These are phyloP conservation scores for Xylaria sp. DNA, from an alignment of 2,329 filamentous ascomycete species.

Conservation along the genomic window DNA sequence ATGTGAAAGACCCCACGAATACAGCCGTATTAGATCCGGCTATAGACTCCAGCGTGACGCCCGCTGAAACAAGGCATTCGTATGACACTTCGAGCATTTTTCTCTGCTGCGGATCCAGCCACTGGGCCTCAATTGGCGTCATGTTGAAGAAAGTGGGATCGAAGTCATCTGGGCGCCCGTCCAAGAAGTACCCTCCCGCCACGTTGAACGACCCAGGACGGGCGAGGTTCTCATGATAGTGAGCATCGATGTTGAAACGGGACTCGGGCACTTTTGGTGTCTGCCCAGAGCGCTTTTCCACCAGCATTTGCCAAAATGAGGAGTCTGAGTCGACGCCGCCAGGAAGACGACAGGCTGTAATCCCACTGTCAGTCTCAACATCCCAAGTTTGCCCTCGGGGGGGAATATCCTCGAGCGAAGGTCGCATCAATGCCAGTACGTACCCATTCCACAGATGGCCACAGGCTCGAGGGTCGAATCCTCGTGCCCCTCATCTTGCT, in stretches of 20 bases:
- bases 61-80: slow-evolving; percentile 55
- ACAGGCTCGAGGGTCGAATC: slow-evolving; percentile 37
- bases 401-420: neutral
- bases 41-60: slow-evolving; percentile 48
- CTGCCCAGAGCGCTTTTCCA: slow-evolving; percentile 36
- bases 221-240: slow-evolving; percentile 37
- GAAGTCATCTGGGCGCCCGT: slow-evolving; percentile 38
- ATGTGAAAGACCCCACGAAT: slow-evolving; percentile 43
- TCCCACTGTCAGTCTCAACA: slow-evolving; percentile 19
- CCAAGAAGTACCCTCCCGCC: slow-evolving; percentile 45
- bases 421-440: neutral
- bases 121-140: slow-evolving; percentile 52
- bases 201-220: slow-evolving; percentile 41
- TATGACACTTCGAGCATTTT: slow-evolving; percentile 55
- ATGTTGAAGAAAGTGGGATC: slow-evolving; percentile 55
- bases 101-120: slow-evolving; percentile 57
- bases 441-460: slow-evolving; percentile 43
- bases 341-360: slow-evolving; percentile 41
- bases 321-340: slow-evolving; percentile 38
- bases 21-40: slow-evolving; percentile 48
- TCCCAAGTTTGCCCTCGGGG: neutral
- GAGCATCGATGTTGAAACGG: slow-evolving; percentile 42
- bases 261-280: slow-evolving; percentile 35
- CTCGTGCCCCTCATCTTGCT: slow-evolving; percentile 28
- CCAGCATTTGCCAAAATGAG: slow-evolving; percentile 40